Conservation (phyloP, 805 yeast species). For the Cyberlindnera bimundalis region DNA sequence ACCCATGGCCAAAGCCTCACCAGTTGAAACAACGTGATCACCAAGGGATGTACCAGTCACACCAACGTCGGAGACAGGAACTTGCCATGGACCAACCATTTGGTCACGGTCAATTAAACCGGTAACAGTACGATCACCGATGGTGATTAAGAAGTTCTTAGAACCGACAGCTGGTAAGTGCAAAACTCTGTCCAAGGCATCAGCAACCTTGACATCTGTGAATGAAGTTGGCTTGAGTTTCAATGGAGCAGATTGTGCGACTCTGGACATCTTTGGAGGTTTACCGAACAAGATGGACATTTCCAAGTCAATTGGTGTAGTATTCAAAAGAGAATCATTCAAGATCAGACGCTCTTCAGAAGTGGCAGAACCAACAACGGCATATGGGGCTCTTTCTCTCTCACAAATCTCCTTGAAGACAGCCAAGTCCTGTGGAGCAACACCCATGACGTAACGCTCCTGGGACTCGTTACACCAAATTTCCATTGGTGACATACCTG, state of each 20-base stretch:
- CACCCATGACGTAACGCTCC: slow-evolving; percentile 95
- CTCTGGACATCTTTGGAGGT: slow-evolving; percentile 91
- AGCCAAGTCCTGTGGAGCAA: slow-evolving; percentile 71
- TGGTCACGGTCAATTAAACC: slow-evolving; percentile 97
- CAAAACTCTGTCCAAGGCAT: slow-evolving; percentile 78
- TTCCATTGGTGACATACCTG: slow-evolving; percentile 99
- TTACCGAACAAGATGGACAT: slow-evolving; percentile 95
- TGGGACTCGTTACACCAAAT: slow-evolving; percentile 99
- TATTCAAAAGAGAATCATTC: slow-evolving; percentile 70
- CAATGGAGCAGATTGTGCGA: slow-evolving; percentile 60
- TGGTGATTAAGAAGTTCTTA: slow-evolving; percentile 91
- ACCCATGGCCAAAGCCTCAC: slow-evolving; percentile 98
- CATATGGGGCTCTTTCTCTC: slow-evolving; percentile 95
- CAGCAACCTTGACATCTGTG: slow-evolving; percentile 42
- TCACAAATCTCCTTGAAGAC: slow-evolving; percentile 75
- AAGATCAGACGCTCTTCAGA: slow-evolving; percentile 78
- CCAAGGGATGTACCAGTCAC: slow-evolving; percentile 91
- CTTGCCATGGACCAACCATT: slow-evolving; percentile 99
- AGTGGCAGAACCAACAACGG: slow-evolving; percentile 94
- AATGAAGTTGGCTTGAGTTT: slow-evolving; percentile 38
- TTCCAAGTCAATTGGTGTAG: slow-evolving; percentile 91
- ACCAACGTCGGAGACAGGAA: slow-evolving; percentile 97
- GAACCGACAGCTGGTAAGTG: slow-evolving; percentile 94
- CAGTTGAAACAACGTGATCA: slow-evolving; percentile 64
- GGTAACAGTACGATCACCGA: slow-evolving; percentile 97